Evolutionary conservation across 2,329 filamentous ascomycete genomes (phyloP).

Genomic region (Aureobasidium sp.): DNA sequence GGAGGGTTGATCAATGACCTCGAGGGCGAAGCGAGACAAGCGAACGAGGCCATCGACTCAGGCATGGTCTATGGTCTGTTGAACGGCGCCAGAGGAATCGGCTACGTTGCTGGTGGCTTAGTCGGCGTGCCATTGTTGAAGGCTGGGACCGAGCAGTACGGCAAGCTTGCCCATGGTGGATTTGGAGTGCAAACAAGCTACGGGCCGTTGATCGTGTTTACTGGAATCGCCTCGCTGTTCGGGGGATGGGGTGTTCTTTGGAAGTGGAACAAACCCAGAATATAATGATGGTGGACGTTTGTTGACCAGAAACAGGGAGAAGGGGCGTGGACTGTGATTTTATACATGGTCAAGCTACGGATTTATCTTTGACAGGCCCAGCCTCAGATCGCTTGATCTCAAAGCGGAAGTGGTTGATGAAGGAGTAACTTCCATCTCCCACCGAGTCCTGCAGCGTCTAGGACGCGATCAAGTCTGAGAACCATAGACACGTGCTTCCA

Average conservation of each 20-base stretch:
- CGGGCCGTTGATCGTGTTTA: slow-evolving; percentile 45
- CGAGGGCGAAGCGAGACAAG: slow-evolving; percentile 37
- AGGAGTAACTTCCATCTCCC: neutral
- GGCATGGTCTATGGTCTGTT: slow-evolving; percentile 52
- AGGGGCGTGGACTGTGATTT: too few relatives aligned
- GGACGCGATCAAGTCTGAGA: neutral
- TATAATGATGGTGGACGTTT: neutral
- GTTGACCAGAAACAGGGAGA: too few relatives aligned
- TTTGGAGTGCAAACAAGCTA: slow-evolving; percentile 42
- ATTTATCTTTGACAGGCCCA: too few relatives aligned
- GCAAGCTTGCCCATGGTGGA: slow-evolving; percentile 8
- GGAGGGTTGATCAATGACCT: slow-evolving; percentile 48
- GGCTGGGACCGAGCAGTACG: slow-evolving; percentile 19
- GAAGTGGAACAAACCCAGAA: slow-evolving; percentile 19
- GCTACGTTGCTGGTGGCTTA: slow-evolving; percentile 46
- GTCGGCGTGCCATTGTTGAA: slow-evolving; percentile 38
- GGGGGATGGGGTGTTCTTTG: slow-evolving; percentile 44
- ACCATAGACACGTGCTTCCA: slow-evolving; percentile 1
- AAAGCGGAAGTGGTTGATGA: too few relatives aligned
- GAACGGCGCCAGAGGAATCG: slow-evolving; percentile 51
- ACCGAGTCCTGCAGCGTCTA: neutral
- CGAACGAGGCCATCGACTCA: slow-evolving; percentile 45
- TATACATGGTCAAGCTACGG: too few relatives aligned
- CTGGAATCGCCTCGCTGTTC: slow-evolving; percentile 40
- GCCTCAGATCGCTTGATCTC: too few relatives aligned